Percentiles rank a stretch among this genome's conserved stretches.
Evolutionary conservation across 257 asterid species (phyloP).

Genomic region (Schizonepeta tenuifolia): DNA sequence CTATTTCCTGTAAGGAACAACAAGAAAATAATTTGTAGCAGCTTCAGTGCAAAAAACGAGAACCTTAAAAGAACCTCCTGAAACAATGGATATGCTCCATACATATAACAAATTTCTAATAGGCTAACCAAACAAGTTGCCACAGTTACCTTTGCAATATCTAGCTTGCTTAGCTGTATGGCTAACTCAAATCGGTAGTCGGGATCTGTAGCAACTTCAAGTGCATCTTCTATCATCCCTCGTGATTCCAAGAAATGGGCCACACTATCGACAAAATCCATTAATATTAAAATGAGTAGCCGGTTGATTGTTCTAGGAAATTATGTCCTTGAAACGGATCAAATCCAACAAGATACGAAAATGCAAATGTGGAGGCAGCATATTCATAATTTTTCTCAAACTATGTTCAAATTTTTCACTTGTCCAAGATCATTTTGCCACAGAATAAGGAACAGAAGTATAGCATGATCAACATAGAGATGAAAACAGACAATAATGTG

Average conservation of each 20-base stretch:
- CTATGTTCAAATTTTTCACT: constrained; percentile 11
- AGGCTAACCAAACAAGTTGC: constrained; percentile 21
- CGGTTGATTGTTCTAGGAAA: neutral
- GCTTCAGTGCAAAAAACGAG: neutral
- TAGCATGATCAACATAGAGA: constrained; percentile 19
- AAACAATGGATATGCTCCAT: constrained; percentile 7
- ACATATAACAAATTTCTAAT: neutral
- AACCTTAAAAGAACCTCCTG: constrained; percentile 13
- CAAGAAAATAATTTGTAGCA: constrained; percentile 23
- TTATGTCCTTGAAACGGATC: neutral
- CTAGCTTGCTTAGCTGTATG: constrained; percentile 87
- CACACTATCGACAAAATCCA: constrained; percentile 56
- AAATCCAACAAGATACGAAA: constrained; percentile 23
- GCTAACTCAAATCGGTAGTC: constrained; percentile 98
- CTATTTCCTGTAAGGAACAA: constrained; percentile 73
- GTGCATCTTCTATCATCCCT: constrained; percentile 91
- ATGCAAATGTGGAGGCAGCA: constrained; percentile 8
- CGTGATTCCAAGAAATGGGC: constrained; percentile 97
- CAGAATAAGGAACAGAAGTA: neutral
- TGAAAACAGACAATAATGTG: neutral
- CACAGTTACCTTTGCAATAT: constrained; percentile 74
- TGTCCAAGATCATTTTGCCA: neutral
- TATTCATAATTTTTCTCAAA: neutral
- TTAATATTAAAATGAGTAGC: constrained; percentile 27
- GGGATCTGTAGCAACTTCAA: constrained; percentile 90